A percentile compares a stretch with the other conserved stretches of the same genome.
Evolutionary conservation across 805 yeast species (phyloP).

Genomic region (Wickerhamomyces sydowiorum): DNA sequence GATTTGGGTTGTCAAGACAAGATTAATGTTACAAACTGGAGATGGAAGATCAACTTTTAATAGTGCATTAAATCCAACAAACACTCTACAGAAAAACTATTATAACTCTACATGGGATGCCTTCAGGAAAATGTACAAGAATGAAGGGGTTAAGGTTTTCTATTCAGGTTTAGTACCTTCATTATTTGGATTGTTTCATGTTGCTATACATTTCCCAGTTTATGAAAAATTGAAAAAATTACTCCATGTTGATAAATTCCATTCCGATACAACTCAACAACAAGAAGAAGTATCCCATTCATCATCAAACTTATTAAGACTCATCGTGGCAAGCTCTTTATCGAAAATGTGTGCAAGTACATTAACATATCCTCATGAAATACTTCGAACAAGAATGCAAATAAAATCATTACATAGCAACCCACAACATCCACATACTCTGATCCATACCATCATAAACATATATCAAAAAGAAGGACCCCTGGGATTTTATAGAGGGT

Average conservation of each 20-base stretch:
- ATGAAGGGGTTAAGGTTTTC: constrained; percentile 77
- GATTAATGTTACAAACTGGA: constrained; percentile 79
- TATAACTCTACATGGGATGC: constrained; percentile 85
- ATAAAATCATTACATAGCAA: constrained; percentile 29
- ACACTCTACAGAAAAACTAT: constrained; percentile 18
- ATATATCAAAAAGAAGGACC: constrained; percentile 61
- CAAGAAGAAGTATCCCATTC: constrained; percentile 2
- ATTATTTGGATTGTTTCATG: constrained; percentile 83
- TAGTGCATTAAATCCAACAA: constrained; percentile 11
- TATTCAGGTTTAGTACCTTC: constrained; percentile 92
- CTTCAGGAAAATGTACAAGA: constrained; percentile 64
- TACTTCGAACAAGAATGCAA: constrained; percentile 87
- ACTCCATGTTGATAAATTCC: constrained; percentile 27
- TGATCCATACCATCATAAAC: constrained; percentile 17
- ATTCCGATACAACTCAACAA: neutral
- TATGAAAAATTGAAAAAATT: constrained; percentile 74
- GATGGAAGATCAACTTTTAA: constrained; percentile 9
- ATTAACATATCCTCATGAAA: constrained; percentile 93
- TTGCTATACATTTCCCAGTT: constrained; percentile 93
- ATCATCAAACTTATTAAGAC: constrained; percentile 29
- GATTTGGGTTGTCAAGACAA: constrained; percentile 95
- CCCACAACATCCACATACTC: constrained; percentile 12
- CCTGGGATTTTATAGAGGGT: constrained; percentile 84
- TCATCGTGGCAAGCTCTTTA: constrained; percentile 63
- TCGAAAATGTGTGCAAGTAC: constrained; percentile 88